These are phyloP conservation scores for Zymoseptoria brevis DNA, from an alignment of 2,329 filamentous ascomycete species.

Conservation along the genomic window DNA sequence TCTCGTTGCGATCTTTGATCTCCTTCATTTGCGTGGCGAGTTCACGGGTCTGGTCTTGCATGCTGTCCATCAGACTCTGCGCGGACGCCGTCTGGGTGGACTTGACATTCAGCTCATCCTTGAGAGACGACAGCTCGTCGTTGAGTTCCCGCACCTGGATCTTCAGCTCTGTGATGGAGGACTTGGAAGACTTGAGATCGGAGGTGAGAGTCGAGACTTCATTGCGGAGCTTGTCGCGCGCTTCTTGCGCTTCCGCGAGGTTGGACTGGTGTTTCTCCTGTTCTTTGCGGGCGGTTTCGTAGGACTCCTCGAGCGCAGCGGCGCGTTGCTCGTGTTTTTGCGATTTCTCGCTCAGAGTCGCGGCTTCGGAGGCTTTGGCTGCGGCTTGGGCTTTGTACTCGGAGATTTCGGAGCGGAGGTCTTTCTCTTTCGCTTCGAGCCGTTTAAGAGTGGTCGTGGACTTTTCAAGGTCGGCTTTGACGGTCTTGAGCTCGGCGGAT, in stretches of 20 bases:
- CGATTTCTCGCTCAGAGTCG: conserved; percentile 68
- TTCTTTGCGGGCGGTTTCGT: conserved; percentile 66
- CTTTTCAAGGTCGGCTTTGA: conserved; percentile 64
- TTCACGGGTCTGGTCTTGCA: conserved; percentile 88
- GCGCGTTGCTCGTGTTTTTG: conserved; percentile 64
- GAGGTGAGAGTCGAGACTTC: conserved; percentile 67
- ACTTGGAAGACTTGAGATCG: conserved; percentile 51
- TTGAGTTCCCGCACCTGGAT: conserved; percentile 61
- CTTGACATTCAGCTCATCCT: conserved; percentile 78
- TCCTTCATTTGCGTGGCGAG: conserved; percentile 88
- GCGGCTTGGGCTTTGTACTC: conserved; percentile 60
- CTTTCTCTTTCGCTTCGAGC: conserved; percentile 76
- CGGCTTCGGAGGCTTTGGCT: conserved; percentile 72
- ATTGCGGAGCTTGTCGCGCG: conserved; percentile 60
- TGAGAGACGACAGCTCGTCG: conserved; percentile 58
- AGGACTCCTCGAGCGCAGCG: conserved; percentile 69
- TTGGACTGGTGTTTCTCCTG: conserved; percentile 69
- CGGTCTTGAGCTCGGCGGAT: conserved; percentile 61
- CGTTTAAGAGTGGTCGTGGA: conserved; percentile 58
- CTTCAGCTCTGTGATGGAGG: conserved; percentile 65
- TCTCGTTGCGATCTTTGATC: conserved; percentile 70
- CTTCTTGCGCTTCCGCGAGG: conserved; percentile 67
- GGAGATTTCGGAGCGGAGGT: conserved; percentile 66
- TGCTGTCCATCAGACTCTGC: conserved; percentile 77
- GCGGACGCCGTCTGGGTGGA: conserved; percentile 76